A percentile compares a stretch with the other conserved stretches of the same genome.
These are phyloP conservation scores for Bonia amplexicaulis DNA, from an alignment of 176 grass and related monocot genomes.

Conservation along the genomic window DNA sequence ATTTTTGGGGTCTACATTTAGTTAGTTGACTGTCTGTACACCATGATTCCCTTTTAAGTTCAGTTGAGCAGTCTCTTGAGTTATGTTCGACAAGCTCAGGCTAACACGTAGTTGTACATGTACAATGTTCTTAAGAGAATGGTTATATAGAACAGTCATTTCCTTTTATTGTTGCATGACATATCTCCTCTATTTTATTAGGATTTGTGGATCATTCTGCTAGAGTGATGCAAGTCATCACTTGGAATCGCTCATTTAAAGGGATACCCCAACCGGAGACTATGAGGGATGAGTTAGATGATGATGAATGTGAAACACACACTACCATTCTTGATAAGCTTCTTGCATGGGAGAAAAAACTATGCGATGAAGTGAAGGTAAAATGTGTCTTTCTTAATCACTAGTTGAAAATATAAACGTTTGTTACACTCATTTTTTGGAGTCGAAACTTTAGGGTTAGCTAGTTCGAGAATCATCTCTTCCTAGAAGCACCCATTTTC, in stretches of 20 bases:
- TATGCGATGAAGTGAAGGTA: slow-evolving; percentile 94
- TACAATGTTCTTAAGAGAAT: background rate
- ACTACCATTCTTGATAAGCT: slow-evolving; percentile 83
- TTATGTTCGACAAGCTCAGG: background rate
- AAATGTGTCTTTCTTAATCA: slow-evolving; percentile 3
- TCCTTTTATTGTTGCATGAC: slow-evolving; percentile 1
- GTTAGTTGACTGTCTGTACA: slow-evolving; percentile 7
- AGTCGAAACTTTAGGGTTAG: background rate
- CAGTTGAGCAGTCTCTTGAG: slow-evolving; percentile 23
- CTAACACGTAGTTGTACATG: background rate
- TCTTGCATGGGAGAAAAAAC: slow-evolving; percentile 91
- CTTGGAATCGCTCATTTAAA: slow-evolving; percentile 91
- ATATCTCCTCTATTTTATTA: slow-evolving; percentile 19
- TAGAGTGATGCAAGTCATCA: slow-evolving; percentile 86
- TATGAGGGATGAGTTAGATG: slow-evolving; percentile 54
- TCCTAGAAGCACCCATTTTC: background rate
- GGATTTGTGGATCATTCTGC: slow-evolving; percentile 90
- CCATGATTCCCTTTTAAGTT: slow-evolving; percentile 23
- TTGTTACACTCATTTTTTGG: background rate
- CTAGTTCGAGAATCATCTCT: background rate
- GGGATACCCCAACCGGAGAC: slow-evolving; percentile 42
- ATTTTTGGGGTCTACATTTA: background rate
- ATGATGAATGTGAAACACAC: slow-evolving; percentile 75
- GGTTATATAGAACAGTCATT: background rate
- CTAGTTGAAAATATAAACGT: background rate